These are phyloP conservation scores for Buxus sempervirens DNA, from an alignment of 164 flowering plant species.

Conservation along the genomic window DNA sequence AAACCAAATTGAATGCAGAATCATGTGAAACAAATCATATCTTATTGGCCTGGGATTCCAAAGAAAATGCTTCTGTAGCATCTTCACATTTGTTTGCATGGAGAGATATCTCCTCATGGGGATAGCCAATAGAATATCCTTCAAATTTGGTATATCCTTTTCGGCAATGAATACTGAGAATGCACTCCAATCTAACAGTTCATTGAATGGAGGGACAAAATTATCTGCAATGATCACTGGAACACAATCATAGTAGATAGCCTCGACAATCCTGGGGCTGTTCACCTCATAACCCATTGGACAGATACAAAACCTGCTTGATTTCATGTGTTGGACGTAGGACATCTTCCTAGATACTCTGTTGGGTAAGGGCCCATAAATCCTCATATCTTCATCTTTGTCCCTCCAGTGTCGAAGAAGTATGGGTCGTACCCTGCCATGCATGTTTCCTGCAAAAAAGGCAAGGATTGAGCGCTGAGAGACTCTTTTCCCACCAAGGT, in stretches of 20 bases:
- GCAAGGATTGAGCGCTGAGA: constrained; percentile 68
- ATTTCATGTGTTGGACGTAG: constrained; percentile 65
- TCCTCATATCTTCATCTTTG: constrained; percentile 61
- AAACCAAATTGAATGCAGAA: constrained; percentile 66
- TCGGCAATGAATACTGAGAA: constrained; percentile 61
- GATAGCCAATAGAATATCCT: constrained; percentile 51
- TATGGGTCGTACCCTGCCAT: constrained; percentile 61
- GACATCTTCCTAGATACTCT: constrained; percentile 44
- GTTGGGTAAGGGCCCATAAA: constrained; percentile 48
- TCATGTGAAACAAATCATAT: constrained; percentile 74
- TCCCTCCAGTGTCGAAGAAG: constrained; percentile 52
- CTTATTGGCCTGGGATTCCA: constrained; percentile 55
- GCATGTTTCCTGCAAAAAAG: constrained; percentile 64
- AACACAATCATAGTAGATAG: constrained; percentile 70
- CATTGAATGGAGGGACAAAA: constrained; percentile 52
- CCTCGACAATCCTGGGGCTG: constrained; percentile 74
- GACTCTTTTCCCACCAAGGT: constrained; percentile 54
- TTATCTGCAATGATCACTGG: constrained; percentile 74
- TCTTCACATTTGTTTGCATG: constrained; percentile 61
- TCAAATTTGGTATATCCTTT: constrained; percentile 63
- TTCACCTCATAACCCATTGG: constrained; percentile 80
- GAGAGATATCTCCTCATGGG: constrained; percentile 45
- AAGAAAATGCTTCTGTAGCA: constrained; percentile 69
- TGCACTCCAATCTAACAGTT: constrained; percentile 60
- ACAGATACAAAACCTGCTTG: constrained; percentile 65